These are phyloP conservation scores for Thymus mandschuricus DNA, from an alignment of 257 asterid species.

Conservation along the genomic window DNA sequence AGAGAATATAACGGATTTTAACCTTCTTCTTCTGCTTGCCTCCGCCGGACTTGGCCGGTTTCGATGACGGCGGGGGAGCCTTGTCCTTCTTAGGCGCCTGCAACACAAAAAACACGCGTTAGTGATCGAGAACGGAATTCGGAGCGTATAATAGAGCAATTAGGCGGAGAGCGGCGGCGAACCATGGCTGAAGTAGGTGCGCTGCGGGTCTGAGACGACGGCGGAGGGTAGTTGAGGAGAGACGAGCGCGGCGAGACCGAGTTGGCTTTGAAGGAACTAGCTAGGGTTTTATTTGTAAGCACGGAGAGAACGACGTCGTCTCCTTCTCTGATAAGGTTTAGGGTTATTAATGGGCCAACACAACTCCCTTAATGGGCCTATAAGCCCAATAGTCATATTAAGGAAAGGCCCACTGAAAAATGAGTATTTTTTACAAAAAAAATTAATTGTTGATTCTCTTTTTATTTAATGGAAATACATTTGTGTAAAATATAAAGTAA, in stretches of 20 bases:
- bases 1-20: background rate
- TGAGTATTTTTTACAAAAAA: too few species aligned
- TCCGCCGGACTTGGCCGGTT: slow-evolving; percentile 92
- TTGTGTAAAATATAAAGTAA: too few species aligned
- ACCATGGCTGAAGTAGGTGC: slow-evolving; percentile 34
- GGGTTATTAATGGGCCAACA: slow-evolving; percentile 15
- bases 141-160: background rate
- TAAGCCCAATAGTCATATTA: background rate
- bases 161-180: slow-evolving; percentile 1
- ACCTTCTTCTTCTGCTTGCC: slow-evolving; percentile 99
- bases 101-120: slow-evolving; percentile 10
- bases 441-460: too few species aligned
- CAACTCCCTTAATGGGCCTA: background rate
- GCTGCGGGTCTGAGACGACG: background rate
- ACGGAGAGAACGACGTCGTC: slow-evolving; percentile 4
- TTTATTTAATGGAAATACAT: too few species aligned
- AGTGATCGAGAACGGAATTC: background rate
- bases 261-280: background rate
- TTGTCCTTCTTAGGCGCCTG: slow-evolving; percentile 97
- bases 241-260: background rate
- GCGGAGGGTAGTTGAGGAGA: slow-evolving; percentile 14
- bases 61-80: slow-evolving; percentile 89
- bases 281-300: slow-evolving; percentile 30
- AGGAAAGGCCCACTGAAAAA: too few species aligned
- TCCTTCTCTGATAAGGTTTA: background rate